phyloP scores from a whole-genome alignment of 306 rosid genomes.

The Castanea mollissima region DNA sequence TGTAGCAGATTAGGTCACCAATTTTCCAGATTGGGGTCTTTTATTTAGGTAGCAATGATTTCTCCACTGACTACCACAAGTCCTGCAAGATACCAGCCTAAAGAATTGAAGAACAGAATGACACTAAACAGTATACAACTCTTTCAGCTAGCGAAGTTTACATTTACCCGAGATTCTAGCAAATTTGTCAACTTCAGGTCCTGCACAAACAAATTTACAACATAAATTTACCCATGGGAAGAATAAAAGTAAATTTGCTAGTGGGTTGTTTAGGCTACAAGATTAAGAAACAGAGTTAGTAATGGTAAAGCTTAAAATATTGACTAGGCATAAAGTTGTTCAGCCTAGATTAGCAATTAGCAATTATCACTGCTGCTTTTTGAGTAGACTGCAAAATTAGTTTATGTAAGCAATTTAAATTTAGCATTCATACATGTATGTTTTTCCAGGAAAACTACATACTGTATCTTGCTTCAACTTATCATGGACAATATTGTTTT shows the following conservation, averaged over 20 bases:
- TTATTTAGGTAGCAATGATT: slow-evolving; percentile 80
- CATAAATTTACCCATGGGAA: not conserved
- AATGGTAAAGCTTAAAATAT: too few species aligned
- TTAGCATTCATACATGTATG: not conserved
- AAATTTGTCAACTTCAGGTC: slow-evolving; percentile 37
- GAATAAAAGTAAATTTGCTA: not conserved
- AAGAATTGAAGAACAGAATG: not conserved
- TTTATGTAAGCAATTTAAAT: too few species aligned
- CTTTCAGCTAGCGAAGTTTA: not conserved
- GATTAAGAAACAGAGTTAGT: not conserved
- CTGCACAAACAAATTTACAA: not conserved
- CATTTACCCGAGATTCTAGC: too few species aligned
- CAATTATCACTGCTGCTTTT: too few species aligned
- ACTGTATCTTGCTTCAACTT: not conserved
- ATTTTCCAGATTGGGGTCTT: slow-evolving; percentile 80
- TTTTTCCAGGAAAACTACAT: not conserved
- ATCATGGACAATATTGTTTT: not conserved
- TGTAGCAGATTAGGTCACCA: slow-evolving; percentile 44
- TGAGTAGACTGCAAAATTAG: not conserved
- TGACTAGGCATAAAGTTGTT: not conserved
- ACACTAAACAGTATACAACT: not conserved
- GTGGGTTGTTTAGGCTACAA: not conserved
- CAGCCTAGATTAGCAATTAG: too few species aligned
- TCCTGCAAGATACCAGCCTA: slow-evolving; percentile 17
- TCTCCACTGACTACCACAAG: slow-evolving; percentile 86